Conservation (phyloP, 140 eudicot species). For the Senecio squalidus region DNA sequence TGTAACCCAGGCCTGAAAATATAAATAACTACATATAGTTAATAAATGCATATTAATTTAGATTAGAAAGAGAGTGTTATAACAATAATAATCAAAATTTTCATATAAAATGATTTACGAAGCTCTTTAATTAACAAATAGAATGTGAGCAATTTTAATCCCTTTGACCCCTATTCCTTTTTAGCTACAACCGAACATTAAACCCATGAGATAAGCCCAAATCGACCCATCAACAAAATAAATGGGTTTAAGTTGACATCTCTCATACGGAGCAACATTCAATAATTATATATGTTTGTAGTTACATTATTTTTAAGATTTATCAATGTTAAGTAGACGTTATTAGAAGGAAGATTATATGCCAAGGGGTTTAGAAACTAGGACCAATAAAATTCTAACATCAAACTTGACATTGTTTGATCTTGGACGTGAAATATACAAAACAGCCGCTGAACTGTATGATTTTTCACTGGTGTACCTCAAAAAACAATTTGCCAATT, state of each 20-base stretch:
- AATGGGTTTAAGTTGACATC: not conserved
- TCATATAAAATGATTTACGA: too few species aligned
- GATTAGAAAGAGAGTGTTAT: too few species aligned
- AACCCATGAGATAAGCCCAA: too few species aligned
- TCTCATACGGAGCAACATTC: not conserved
- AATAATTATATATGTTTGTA: too few species aligned
- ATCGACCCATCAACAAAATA: too few species aligned
- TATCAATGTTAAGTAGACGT: not conserved
- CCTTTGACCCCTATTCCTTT: too few species aligned
- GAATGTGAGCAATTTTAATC: too few species aligned
- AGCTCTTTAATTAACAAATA: too few species aligned
- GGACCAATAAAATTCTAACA: not conserved
- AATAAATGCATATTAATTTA: too few species aligned
- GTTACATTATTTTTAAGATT: not conserved
- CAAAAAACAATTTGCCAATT: not conserved
- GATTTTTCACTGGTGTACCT: not conserved
- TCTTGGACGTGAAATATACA: not conserved
- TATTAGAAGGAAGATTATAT: not conserved
- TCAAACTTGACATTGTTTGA: not conserved
- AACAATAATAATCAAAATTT: too few species aligned
- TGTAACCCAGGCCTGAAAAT: conserved; percentile 71
- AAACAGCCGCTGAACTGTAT: not conserved
- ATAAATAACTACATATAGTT: not conserved
- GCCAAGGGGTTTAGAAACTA: not conserved
- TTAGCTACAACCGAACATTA: too few species aligned